Percentiles rank a stretch among this genome's conserved stretches.
phyloP scores from a whole-genome alignment of 2,329 filamentous ascomycete genomes.

The Berkeleyomyces rouxiae region DNA sequence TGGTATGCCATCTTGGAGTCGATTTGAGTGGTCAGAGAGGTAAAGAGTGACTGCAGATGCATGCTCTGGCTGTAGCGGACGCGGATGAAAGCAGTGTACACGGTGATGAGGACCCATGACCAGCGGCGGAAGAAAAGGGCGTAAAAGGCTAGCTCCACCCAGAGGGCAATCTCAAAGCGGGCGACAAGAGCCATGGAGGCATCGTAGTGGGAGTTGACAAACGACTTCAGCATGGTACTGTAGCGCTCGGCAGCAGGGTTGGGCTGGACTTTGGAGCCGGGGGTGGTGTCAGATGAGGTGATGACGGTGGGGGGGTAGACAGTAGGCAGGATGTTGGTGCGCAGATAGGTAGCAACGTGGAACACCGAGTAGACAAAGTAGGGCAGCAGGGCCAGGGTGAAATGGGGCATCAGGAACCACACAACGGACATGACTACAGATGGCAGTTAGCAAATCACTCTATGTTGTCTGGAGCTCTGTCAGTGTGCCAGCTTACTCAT shows the following conservation, averaged over 20 bases:
- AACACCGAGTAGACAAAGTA: constrained; percentile 97
- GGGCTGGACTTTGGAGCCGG: constrained; percentile 34
- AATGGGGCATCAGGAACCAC: constrained; percentile 85
- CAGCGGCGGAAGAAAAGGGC: constrained; percentile 78
- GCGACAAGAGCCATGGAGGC: constrained; percentile 87
- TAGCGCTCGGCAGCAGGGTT: constrained; percentile 21
- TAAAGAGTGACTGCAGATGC: constrained; percentile 76
- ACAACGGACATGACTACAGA: constrained; percentile 43
- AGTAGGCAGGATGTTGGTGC: constrained; percentile 81
- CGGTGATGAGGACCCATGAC: constrained; percentile 69
- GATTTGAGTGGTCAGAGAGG: constrained; percentile 53
- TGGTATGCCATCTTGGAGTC: constrained; percentile 75
- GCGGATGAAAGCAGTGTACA: constrained; percentile 88
- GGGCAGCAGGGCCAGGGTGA: constrained; percentile 76
- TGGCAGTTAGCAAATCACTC: constrained; percentile 2
- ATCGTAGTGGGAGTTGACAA: constrained; percentile 98
- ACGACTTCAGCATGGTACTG: constrained; percentile 63
- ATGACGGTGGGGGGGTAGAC: constrained; percentile 49
- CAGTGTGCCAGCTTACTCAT: constrained; percentile 47
- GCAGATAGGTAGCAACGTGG: constrained; percentile 93
- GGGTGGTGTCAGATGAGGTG: constrained; percentile 36
- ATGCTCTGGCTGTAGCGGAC: constrained; percentile 77
- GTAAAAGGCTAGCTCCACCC: constrained; percentile 65
- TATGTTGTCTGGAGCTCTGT: background rate
- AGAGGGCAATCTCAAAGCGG: constrained; percentile 70